phyloP scores from a whole-genome alignment of 305 asterid genomes.

The Fraxinus paxiana region DNA sequence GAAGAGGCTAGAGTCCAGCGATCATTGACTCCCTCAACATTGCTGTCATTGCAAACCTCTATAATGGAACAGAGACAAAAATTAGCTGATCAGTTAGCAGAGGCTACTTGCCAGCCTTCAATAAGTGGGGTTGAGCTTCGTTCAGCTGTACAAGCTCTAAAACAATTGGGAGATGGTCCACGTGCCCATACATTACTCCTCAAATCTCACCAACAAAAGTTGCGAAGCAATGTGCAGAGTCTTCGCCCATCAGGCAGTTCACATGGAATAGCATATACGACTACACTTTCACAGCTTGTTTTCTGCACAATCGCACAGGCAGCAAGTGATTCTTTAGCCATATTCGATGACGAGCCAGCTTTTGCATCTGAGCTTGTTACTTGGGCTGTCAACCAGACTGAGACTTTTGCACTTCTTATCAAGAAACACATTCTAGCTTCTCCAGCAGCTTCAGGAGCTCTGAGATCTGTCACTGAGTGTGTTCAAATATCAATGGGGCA shows the following conservation, averaged over 20 bases:
- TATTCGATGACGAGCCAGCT: constrained; percentile 75
- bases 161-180: constrained; percentile 78
- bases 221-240: constrained; percentile 44
- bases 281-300: constrained; percentile 71
- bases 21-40: constrained; percentile 37
- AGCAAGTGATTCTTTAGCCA: constrained; percentile 64
- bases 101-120: constrained; percentile 66
- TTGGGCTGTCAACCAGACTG: constrained; percentile 70
- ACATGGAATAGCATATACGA: constrained; percentile 60
- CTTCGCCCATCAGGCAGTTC: constrained; percentile 53
- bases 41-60: constrained; percentile 38
- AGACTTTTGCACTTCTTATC: constrained; percentile 52
- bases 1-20: constrained; percentile 33
- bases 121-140: constrained; percentile 68
- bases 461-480: constrained; percentile 74
- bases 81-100: constrained; percentile 66
- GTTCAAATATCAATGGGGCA: constrained; percentile 72
- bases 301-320: constrained; percentile 85
- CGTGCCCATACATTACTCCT: constrained; percentile 74
- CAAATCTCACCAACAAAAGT: constrained; percentile 62
- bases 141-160: constrained; percentile 61
- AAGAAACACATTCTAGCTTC: constrained; percentile 60
- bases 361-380: constrained; percentile 78
- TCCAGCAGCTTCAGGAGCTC: constrained; percentile 80
- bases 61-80: constrained; percentile 63